A percentile compares a stretch with the other conserved stretches of the same genome.
These are phyloP conservation scores for Radiomyces spectabilis DNA, from an alignment of 192 early-diverging fungal species.

Conservation along the genomic window DNA sequence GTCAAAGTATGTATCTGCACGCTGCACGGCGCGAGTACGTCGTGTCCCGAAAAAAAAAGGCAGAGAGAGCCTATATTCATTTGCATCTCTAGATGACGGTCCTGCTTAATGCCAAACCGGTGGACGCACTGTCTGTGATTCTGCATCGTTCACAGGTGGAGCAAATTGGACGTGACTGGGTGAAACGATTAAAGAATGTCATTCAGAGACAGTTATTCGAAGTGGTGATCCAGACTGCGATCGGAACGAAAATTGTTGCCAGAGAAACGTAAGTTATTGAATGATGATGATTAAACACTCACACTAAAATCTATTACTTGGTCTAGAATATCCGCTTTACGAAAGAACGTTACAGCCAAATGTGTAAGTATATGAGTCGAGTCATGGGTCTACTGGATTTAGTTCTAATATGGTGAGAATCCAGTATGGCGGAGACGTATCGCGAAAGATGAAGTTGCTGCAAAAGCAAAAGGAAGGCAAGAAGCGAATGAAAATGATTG, in stretches of 20 bases:
- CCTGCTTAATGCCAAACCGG: constrained; percentile 81
- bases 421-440: constrained; percentile 91
- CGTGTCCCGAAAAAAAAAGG: no score
- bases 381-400: no score
- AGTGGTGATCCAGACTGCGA: constrained; percentile 83
- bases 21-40: no score
- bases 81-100: constrained; percentile 58
- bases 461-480: constrained; percentile 95
- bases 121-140: constrained; percentile 90
- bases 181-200: constrained; percentile 72
- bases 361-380: constrained; percentile 70
- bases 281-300: not conserved
- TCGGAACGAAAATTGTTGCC: constrained; percentile 79
- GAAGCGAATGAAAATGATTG: constrained; percentile 82
- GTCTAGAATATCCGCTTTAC: constrained; percentile 63
- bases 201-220: constrained; percentile 89
- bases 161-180: constrained; percentile 73
- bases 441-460: constrained; percentile 96
- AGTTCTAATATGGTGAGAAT: no score
- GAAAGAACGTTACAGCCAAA: constrained; percentile 96
- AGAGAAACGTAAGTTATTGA: constrained; percentile 60
- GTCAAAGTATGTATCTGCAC: constrained; percentile 54
- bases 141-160: constrained; percentile 69
- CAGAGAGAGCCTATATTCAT: not conserved
- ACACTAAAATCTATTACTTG: not conserved